Conservation (phyloP, 805 yeast genomes). For the Candida adriatica region DNA sequence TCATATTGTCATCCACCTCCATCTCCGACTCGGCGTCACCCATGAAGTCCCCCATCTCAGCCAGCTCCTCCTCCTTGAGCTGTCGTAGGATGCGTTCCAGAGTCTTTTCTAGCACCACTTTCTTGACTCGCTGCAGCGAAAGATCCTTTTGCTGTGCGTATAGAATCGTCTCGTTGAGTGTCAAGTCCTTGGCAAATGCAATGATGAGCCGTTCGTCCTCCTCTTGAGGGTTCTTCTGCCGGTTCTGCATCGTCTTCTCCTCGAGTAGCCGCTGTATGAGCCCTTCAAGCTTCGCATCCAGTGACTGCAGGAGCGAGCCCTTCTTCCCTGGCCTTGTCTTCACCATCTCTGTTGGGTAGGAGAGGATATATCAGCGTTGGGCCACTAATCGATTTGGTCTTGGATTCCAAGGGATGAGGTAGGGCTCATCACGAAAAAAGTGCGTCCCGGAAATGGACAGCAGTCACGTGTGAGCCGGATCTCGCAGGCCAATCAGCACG, state of each 20-base stretch:
- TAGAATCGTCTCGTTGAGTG: conserved; percentile 42
- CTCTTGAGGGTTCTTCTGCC: conserved; percentile 25
- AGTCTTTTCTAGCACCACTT: conserved; percentile 52
- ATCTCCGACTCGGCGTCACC: conserved; percentile 22
- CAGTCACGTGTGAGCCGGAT: background rate
- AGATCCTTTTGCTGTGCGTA: conserved; percentile 61
- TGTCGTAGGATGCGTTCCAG: conserved; percentile 52
- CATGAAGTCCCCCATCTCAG: conserved; percentile 31
- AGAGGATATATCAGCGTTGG: too few species aligned
- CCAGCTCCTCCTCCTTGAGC: conserved; percentile 53
- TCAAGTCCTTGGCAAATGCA: conserved; percentile 58
- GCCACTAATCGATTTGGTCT: too few species aligned
- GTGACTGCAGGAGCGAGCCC: conserved; percentile 23
- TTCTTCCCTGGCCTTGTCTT: conserved; percentile 23
- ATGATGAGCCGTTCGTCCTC: conserved; percentile 31
- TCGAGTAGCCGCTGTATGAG: conserved; percentile 52
- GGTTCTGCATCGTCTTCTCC: conserved; percentile 45
- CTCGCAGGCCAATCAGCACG: conserved; percentile 13
- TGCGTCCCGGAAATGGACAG: too few species aligned
- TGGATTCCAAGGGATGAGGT: too few species aligned
- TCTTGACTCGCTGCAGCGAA: conserved; percentile 63
- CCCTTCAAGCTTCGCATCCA: conserved; percentile 53
- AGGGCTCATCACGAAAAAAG: too few species aligned
- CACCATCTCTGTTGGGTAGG: conserved; percentile 31
- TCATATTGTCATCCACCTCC: conserved; percentile 42